Percentiles rank a stretch among this genome's conserved stretches.
Evolutionary conservation across 768 basidiomycete species (phyloP).

Genomic region (Daedaleopsis sinensis): DNA sequence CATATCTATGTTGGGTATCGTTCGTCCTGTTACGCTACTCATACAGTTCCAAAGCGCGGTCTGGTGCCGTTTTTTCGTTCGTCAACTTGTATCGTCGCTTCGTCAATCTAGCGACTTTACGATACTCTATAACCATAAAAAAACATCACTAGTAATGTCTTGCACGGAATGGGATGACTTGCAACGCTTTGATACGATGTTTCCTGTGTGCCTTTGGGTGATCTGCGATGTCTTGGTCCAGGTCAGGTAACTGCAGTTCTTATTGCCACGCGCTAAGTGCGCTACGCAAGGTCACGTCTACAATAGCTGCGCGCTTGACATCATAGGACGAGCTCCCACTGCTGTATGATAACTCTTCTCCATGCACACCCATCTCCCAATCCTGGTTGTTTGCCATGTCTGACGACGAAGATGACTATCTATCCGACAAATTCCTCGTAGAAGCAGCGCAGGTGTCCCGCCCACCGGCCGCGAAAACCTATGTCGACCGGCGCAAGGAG

Average conservation of each 20-base stretch:
- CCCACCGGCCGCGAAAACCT: constrained; percentile 56
- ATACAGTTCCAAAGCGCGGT: constrained; percentile 26
- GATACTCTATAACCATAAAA: constrained; percentile 2
- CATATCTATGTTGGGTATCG: constrained; percentile 25
- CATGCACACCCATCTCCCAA: background rate
- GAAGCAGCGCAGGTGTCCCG: constrained; percentile 38
- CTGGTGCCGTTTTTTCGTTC: constrained; percentile 34
- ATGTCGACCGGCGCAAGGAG: constrained; percentile 71
- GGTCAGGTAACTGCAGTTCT: background rate
- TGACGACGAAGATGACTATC: constrained; percentile 82
- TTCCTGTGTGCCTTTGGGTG: background rate
- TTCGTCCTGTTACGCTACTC: constrained; percentile 25
- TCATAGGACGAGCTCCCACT: constrained; percentile 1
- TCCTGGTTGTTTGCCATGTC: constrained; percentile 48
- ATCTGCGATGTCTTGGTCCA: background rate
- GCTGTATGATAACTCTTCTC: background rate
- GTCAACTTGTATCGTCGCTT: constrained; percentile 30
- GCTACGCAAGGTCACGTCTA: background rate
- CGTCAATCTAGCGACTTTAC: constrained; percentile 26
- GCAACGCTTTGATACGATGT: background rate
- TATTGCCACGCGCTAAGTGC: background rate
- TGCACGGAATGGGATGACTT: constrained; percentile 19
- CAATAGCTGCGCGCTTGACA: constrained; percentile 18
- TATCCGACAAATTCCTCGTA: constrained; percentile 82
- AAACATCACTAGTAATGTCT: constrained; percentile 14